Evolutionary conservation across 352 stramenopile species (phyloP).

Genomic region (Phytopythium montanum): DNA sequence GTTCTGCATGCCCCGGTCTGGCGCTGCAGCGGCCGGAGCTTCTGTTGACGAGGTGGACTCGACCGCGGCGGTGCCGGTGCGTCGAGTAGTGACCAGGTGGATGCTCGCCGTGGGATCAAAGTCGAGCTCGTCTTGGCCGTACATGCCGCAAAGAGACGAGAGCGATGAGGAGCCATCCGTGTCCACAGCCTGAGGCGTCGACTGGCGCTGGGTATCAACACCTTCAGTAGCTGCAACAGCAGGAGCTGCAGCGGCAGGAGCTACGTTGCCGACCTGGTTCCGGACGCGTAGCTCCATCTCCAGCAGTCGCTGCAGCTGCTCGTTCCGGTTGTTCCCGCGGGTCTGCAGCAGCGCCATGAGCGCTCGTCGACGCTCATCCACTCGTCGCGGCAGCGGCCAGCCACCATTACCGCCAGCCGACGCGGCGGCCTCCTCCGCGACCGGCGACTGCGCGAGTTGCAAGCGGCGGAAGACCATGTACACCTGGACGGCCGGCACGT

Average conservation of each 20-base stretch:
- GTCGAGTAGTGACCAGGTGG: slow-evolving; percentile 21
- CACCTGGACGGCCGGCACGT: slow-evolving; percentile 64
- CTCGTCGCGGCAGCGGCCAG: not conserved
- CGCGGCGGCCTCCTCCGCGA: not conserved
- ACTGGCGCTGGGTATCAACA: not conserved
- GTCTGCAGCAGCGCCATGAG: slow-evolving; percentile 1
- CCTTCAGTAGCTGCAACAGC: not conserved
- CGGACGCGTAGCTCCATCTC: slow-evolving; percentile 8
- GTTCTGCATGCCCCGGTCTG: slow-evolving; percentile 2
- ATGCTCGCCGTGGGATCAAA: slow-evolving; percentile 13
- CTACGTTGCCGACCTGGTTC: not conserved
- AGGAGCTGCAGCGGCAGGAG: not conserved
- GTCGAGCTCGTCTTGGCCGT: not conserved
- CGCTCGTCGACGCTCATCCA: not conserved
- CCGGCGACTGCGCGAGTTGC: slow-evolving; percentile 24
- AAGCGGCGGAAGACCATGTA: slow-evolving; percentile 69
- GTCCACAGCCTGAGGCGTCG: not conserved
- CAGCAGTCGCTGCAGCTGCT: slow-evolving; percentile 5
- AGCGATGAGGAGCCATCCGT: not conserved
- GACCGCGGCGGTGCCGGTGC: not conserved
- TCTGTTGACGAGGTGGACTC: not conserved
- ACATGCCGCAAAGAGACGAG: not conserved
- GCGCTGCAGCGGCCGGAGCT: slow-evolving; percentile 6
- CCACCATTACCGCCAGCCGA: not conserved
- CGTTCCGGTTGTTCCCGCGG: slow-evolving; percentile 3